Evolutionary conservation across 2,329 filamentous ascomycete species (phyloP).

Genomic region (Claviceps sp.): DNA sequence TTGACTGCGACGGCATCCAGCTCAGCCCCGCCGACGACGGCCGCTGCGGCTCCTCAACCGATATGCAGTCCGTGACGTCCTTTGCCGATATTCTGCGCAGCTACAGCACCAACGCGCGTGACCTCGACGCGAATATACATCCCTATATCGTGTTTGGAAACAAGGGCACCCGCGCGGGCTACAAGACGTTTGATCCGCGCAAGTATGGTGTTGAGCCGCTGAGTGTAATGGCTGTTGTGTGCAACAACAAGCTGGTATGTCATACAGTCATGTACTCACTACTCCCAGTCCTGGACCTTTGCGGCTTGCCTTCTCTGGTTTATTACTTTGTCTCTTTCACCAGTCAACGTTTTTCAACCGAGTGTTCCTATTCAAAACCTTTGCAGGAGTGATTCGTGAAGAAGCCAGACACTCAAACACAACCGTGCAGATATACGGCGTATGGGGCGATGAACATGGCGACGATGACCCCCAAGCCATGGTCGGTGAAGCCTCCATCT

Average conservation of each 20-base stretch:
- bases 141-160: constrained; percentile 43
- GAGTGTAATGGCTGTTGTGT: constrained; percentile 42
- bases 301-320: too few relatives aligned
- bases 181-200: constrained; percentile 26
- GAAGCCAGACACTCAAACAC: not conserved
- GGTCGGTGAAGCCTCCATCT: constrained; percentile 44
- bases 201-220: constrained; percentile 32
- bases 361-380: too few relatives aligned
- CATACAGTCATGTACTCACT: too few relatives aligned
- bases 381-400: too few relatives aligned
- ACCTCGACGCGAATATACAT: constrained; percentile 37
- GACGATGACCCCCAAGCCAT: constrained; percentile 31
- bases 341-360: too few relatives aligned
- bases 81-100: constrained; percentile 26
- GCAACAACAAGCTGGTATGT: constrained; percentile 30
- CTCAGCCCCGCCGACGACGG: constrained; percentile 23
- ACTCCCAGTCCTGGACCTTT: too few relatives aligned
- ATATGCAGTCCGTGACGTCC: constrained; percentile 28
- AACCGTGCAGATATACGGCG: constrained; percentile 33
- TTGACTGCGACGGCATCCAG: constrained; percentile 43
- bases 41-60: constrained; percentile 28
- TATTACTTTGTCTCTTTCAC: too few relatives aligned
- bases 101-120: constrained; percentile 23
- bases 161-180: constrained; percentile 19
- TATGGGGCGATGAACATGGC: constrained; percentile 51